These are phyloP conservation scores for Pinus tabuliformis DNA, from an alignment of 75 land plant genomes.

Conservation along the genomic window DNA sequence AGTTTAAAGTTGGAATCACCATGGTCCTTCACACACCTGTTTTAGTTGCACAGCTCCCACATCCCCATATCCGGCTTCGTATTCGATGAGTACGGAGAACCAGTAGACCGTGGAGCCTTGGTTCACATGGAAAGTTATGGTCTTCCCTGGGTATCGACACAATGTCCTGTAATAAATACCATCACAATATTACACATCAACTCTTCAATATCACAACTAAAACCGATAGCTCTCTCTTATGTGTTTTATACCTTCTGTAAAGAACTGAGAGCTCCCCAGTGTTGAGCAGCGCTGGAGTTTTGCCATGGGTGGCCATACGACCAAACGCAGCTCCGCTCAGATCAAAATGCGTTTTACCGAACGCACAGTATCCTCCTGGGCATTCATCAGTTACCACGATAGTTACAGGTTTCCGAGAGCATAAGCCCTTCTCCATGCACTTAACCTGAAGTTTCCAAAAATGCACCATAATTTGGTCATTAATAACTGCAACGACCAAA, in stretches of 20 bases:
- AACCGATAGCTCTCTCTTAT: too few species aligned
- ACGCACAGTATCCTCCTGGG: conserved; percentile 47
- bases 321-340: conserved; percentile 39
- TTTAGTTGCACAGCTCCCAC: too few species aligned
- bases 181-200: not conserved
- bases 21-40: too few species aligned
- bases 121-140: conserved; percentile 74
- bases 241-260: conserved; percentile 12
- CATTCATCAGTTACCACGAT: conserved; percentile 34
- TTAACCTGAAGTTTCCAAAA: conserved; percentile 9
- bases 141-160: conserved; percentile 64
- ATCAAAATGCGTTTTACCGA: conserved; percentile 28
- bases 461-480: too few species aligned
- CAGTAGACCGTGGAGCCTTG: conserved; percentile 77
- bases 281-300: conserved; percentile 17
- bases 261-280: conserved; percentile 21
- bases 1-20: too few species aligned
- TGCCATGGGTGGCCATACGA: conserved; percentile 16
- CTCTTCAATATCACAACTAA: not conserved
- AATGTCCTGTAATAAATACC: conserved; percentile 36
- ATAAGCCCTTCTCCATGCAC: conserved; percentile 7
- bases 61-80: too few species aligned
- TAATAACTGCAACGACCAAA: too few species aligned
- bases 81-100: conserved; percentile 78
- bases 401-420: conserved; percentile 13